Evolutionary conservation across 331 rosid genomes (phyloP).

Genomic region (Quercus phellos): DNA sequence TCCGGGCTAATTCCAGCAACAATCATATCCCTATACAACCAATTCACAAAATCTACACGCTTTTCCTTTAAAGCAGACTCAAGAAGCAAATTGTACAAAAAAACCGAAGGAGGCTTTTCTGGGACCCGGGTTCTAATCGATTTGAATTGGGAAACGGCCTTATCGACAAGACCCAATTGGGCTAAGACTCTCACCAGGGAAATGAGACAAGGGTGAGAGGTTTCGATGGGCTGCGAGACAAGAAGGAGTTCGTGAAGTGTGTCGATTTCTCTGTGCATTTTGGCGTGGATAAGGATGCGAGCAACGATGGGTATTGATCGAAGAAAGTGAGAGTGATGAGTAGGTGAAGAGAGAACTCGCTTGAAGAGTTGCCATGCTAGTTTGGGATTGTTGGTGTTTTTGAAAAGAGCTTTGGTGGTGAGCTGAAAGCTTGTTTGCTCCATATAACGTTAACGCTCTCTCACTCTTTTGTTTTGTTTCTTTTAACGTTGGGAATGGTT

Average conservation of each 20-base stretch:
- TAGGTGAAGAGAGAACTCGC: conserved; percentile 40
- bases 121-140: conserved; percentile 56
- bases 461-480: no score
- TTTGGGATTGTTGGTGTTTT: conserved; percentile 55
- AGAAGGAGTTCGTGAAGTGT: conserved; percentile 45
- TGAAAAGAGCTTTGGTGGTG: conserved; percentile 37
- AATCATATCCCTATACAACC: conserved; percentile 73
- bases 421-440: conserved; percentile 34
- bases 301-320: conserved; percentile 37
- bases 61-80: conserved; percentile 36
- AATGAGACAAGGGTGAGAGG: conserved; percentile 43
- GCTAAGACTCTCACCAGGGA: conserved; percentile 42
- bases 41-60: conserved; percentile 39
- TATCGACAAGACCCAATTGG: conserved; percentile 36
- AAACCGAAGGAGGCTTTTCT: conserved; percentile 38
- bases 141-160: conserved; percentile 54
- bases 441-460: conserved; percentile 15
- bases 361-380: conserved; percentile 80
- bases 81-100: conserved; percentile 60
- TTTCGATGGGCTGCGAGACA: conserved; percentile 30
- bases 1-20: conserved; percentile 50
- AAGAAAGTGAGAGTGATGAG: conserved; percentile 12
- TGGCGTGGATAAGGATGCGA: conserved; percentile 51
- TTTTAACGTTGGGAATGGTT: no score
- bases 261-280: conserved; percentile 54